phyloP scores from a whole-genome alignment of 345 rosid genomes.

The Ceriops zippeliana region DNA sequence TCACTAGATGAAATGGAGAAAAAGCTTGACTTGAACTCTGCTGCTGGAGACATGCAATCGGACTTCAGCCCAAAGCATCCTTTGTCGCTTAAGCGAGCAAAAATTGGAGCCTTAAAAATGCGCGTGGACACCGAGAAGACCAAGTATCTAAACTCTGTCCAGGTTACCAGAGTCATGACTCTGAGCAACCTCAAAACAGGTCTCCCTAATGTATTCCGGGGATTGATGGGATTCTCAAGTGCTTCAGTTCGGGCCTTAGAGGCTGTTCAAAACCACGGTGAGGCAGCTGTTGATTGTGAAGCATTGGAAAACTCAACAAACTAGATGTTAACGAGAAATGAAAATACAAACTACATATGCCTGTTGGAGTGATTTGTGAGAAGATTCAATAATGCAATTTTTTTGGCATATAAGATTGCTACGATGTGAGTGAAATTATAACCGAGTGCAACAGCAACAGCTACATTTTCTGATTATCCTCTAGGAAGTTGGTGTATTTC shows the following conservation, averaged over 20 bases:
- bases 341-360: background rate
- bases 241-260: conserved; percentile 56
- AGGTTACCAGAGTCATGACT: conserved; percentile 55
- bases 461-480: no score
- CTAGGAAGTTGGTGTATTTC: no score
- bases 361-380: background rate
- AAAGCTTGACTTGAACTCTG: conserved; percentile 36
- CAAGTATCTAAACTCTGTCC: conserved; percentile 45
- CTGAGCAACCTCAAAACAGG: conserved; percentile 62
- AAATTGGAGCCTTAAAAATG: conserved; percentile 52
- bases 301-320: conserved; percentile 19
- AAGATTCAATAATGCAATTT: background rate
- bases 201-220: conserved; percentile 75
- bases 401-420: background rate
- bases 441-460: background rate
- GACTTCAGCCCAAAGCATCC: conserved; percentile 21
- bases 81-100: conserved; percentile 30
- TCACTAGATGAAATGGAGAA: conserved; percentile 58
- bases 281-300: conserved; percentile 23
- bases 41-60: conserved; percentile 28
- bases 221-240: conserved; percentile 53
- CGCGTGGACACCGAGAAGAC: conserved; percentile 52
- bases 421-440: background rate
- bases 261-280: conserved; percentile 36
- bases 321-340: background rate